phyloP scores from a whole-genome alignment of 2,329 filamentous ascomycete genomes.

The Sclerotiophoma versabilis region DNA sequence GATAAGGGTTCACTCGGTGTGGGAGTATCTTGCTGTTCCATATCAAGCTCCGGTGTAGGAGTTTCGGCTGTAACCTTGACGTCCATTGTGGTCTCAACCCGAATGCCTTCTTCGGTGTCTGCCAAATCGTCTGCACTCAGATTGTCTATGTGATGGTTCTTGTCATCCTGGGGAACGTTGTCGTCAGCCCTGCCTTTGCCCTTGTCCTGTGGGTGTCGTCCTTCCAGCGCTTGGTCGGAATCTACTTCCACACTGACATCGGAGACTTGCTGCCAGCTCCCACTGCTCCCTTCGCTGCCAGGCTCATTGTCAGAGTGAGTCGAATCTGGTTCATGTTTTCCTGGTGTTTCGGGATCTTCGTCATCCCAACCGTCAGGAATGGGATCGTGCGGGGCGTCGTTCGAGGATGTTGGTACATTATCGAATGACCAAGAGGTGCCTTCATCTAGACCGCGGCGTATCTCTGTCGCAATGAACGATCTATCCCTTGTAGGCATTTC shows the following conservation, averaged over 20 bases:
- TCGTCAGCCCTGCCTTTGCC: constrained; percentile 36
- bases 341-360: constrained; percentile 19
- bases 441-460: constrained; percentile 58
- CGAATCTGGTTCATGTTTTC: constrained; percentile 7
- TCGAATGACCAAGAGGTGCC: constrained; percentile 42
- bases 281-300: constrained; percentile 47
- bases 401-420: constrained; percentile 24
- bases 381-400: constrained; percentile 3
- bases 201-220: constrained; percentile 31
- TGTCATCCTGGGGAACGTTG: neutral
- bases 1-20: neutral
- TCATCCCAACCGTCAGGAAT: constrained; percentile 40
- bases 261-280: constrained; percentile 51
- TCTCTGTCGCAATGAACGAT: constrained; percentile 56
- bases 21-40: neutral
- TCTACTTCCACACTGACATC: constrained; percentile 36
- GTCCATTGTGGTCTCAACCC: constrained; percentile 3
- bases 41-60: neutral
- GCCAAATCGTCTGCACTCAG: neutral
- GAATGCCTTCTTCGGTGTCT: neutral
- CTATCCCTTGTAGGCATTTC: constrained; percentile 56
- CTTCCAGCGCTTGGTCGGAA: constrained; percentile 38
- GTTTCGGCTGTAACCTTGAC: neutral
- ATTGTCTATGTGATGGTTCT: neutral
- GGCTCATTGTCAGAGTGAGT: constrained; percentile 36